Percentiles rank a stretch among this genome's conserved stretches.
These are phyloP conservation scores for Cyathus striatus DNA, from an alignment of 768 basidiomycete genomes.

Conservation along the genomic window DNA sequence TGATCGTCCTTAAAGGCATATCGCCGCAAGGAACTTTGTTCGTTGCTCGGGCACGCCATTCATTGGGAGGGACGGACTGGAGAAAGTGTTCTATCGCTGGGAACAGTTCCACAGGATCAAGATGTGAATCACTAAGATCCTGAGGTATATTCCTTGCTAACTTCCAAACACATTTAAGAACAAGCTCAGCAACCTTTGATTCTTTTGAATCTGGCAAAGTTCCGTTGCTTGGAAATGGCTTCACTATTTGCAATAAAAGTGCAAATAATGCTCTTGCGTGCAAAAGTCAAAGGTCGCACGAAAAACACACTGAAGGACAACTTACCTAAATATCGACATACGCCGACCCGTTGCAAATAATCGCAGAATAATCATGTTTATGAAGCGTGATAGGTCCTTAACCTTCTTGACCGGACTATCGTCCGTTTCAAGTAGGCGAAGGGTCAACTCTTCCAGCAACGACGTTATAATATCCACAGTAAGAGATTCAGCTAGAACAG, in stretches of 20 bases:
- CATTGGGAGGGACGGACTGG: conserved; percentile 89
- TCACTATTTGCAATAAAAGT: conserved; percentile 76
- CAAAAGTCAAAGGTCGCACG: conserved; percentile 6
- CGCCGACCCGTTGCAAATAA: conserved; percentile 86
- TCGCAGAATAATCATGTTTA: conserved; percentile 97
- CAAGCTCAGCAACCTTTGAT: conserved; percentile 86
- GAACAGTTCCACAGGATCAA: conserved; percentile 87
- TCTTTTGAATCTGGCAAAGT: conserved; percentile 74
- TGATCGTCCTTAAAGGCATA: conserved; percentile 96
- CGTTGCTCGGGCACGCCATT: conserved; percentile 89
- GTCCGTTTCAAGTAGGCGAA: conserved; percentile 91
- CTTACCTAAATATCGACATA: conserved; percentile 89
- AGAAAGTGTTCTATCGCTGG: conserved; percentile 92
- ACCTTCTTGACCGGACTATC: conserved; percentile 79
- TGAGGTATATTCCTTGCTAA: conserved; percentile 91
- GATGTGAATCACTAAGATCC: conserved; percentile 71
- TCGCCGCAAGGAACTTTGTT: conserved; percentile 94
- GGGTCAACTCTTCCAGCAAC: conserved; percentile 87
- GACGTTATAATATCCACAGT: conserved; percentile 81
- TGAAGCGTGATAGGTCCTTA: conserved; percentile 91
- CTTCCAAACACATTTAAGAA: conserved; percentile 97
- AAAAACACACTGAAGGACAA: conserved; percentile 2
- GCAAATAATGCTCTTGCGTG: conserved; percentile 65
- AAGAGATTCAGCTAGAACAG: conserved; percentile 81
- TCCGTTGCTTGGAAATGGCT: conserved; percentile 75